Percentiles rank a stretch among this genome's conserved stretches.
Conservation (phyloP, 2,329 filamentous ascomycete species). For the Neofusicoccum ribis region DNA sequence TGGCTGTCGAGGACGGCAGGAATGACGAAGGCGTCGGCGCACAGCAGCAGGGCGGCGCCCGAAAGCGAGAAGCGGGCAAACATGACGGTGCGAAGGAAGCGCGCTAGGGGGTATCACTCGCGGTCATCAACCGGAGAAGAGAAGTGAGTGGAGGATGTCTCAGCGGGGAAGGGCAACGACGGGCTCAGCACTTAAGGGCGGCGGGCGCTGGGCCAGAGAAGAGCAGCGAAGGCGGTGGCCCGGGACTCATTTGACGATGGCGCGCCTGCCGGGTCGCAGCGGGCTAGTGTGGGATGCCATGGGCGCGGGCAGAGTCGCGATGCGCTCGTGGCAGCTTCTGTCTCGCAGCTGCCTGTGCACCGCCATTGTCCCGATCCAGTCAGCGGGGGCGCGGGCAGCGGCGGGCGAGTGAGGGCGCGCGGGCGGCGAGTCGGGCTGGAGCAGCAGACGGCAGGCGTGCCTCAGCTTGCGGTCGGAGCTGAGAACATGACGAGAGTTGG, state of each 20-base stretch:
- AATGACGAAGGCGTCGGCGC: conserved; percentile 15
- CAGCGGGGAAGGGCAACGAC: background rate
- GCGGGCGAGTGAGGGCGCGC: conserved; percentile 2
- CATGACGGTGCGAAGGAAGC: conserved; percentile 9
- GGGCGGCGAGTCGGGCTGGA: background rate
- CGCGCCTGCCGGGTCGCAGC: background rate
- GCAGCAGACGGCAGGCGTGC: too few species aligned
- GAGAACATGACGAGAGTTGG: conserved; percentile 8
- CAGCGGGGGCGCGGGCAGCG: background rate
- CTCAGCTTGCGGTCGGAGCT: background rate
- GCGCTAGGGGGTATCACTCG: conserved; percentile 8
- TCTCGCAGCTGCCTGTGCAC: conserved; percentile 5
- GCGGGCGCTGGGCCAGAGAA: background rate
- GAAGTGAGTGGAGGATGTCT: background rate
- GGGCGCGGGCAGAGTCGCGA: conserved; percentile 7
- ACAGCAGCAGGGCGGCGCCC: conserved; percentile 6
- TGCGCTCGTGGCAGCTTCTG: conserved; percentile 14
- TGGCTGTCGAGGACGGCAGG: conserved; percentile 6
- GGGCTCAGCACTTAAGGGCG: background rate
- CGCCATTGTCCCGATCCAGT: conserved; percentile 8
- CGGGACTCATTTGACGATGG: background rate
- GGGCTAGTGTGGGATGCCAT: conserved; percentile 1
- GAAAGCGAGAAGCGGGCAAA: conserved; percentile 7
- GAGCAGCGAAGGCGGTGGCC: background rate
- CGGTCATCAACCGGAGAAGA: background rate